phyloP scores from a whole-genome alignment of 306 rosid species.

The Gastrolobium bilobum region DNA sequence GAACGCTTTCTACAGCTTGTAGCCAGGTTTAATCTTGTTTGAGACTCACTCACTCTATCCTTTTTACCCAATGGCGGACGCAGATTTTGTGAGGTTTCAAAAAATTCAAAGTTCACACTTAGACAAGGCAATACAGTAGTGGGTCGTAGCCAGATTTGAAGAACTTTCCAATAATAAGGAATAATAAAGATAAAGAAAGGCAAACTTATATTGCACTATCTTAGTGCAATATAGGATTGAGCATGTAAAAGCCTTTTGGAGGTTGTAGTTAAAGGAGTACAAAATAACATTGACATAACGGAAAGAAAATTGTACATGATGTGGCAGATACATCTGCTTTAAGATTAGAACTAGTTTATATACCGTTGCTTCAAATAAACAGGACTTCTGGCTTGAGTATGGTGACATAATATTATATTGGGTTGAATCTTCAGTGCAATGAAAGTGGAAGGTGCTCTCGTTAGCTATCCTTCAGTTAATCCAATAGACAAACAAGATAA shows the following conservation, averaged over 20 bases:
- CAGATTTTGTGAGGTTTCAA: too few relatives aligned
- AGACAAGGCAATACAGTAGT: too few relatives aligned
- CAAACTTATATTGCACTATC: too few relatives aligned
- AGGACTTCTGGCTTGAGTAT: neutral
- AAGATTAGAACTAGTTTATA: too few relatives aligned
- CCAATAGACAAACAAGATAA: slow-evolving; percentile 2
- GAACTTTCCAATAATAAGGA: too few relatives aligned
- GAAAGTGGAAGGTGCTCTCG: neutral
- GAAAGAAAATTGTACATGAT: neutral
- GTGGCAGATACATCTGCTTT: neutral
- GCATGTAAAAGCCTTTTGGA: neutral
- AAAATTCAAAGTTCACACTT: too few relatives aligned
- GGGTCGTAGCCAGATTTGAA: too few relatives aligned
- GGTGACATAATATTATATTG: neutral
- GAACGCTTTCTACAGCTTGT: neutral
- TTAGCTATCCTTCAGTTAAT: neutral
- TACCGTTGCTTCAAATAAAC: too few relatives aligned
- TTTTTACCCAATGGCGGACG: too few relatives aligned
- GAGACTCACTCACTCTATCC: too few relatives aligned
- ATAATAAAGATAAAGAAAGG: too few relatives aligned
- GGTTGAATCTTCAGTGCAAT: slow-evolving; percentile 2
- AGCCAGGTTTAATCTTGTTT: too few relatives aligned
- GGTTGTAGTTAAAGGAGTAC: neutral
- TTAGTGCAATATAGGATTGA: neutral
- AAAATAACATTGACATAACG: neutral